These are phyloP conservation scores for Glebionis coronaria DNA, from an alignment of 129 eudicot genomes.

Conservation along the genomic window DNA sequence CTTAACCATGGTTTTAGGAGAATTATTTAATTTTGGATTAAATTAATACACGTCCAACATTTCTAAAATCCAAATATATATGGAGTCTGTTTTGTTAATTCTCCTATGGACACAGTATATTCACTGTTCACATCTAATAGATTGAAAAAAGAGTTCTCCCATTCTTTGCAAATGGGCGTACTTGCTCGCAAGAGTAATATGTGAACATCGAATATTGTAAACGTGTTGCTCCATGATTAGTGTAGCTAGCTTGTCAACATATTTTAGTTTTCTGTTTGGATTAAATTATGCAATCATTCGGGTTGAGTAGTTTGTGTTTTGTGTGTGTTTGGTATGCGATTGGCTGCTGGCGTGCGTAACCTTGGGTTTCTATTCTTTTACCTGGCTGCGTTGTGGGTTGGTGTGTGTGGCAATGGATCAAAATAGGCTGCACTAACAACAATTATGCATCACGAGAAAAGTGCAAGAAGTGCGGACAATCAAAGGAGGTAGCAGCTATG, in stretches of 20 bases:
- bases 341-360: slow-evolving; percentile 83
- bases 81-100: too few species aligned
- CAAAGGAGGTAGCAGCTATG: slow-evolving; percentile 92
- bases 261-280: background rate
- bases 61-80: too few species aligned
- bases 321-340: slow-evolving; percentile 66
- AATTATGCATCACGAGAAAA: slow-evolving; percentile 99
- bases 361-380: slow-evolving; percentile 55
- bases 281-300: slow-evolving; percentile 30
- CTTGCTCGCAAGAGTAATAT: too few species aligned
- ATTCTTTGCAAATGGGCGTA: too few species aligned
- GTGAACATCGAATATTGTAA: too few species aligned
- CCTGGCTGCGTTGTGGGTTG: slow-evolving; percentile 77
- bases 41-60: too few species aligned
- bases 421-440: slow-evolving; percentile 99
- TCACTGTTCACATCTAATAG: too few species aligned
- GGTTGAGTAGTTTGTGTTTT: slow-evolving; percentile 66
- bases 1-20: too few species aligned
- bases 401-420: slow-evolving; percentile 86
- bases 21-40: too few species aligned
- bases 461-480: slow-evolving; percentile 99
- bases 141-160: too few species aligned
- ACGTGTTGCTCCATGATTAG: background rate
- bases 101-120: too few species aligned
- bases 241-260: slow-evolving; percentile 13